A percentile compares a stretch with the other conserved stretches of the same genome.
Evolutionary conservation across 257 asterid genomes (phyloP).

Genomic region (Nicotiana paniculata): DNA sequence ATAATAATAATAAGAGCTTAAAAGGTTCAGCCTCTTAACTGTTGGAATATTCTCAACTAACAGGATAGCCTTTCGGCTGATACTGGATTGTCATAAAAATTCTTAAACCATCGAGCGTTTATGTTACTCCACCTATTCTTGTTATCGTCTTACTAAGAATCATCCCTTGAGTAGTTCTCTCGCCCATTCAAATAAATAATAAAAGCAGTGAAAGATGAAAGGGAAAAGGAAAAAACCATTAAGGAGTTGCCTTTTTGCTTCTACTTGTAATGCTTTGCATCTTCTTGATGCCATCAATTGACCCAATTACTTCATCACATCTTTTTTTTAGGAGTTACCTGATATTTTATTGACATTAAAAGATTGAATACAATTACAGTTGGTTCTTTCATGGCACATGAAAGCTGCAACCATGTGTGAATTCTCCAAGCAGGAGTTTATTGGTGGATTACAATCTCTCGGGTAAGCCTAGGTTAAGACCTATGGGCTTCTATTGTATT

Average conservation of each 20-base stretch:
- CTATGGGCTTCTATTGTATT: neutral
- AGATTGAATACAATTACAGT: slow-evolving; percentile 21
- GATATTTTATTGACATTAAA: neutral
- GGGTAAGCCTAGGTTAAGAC: slow-evolving; percentile 51
- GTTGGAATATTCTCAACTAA: no score
- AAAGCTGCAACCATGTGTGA: slow-evolving; percentile 99
- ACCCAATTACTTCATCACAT: no score
- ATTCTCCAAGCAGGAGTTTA: slow-evolving; percentile 85
- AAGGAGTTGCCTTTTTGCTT: neutral
- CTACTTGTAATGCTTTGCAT: no score
- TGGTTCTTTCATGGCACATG: slow-evolving; percentile 78
- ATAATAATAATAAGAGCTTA: no score
- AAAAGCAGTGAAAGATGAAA: neutral
- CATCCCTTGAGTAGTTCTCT: neutral
- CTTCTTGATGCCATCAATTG: no score
- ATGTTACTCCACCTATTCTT: no score
- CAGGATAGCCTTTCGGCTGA: no score
- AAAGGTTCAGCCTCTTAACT: no score
- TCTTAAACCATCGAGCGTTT: no score
- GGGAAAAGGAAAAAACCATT: neutral
- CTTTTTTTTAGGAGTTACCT: neutral
- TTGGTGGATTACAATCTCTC: slow-evolving; percentile 82
- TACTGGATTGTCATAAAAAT: no score
- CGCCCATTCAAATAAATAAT: neutral
- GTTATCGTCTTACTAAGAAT: no score